Conservation (phyloP, 2,329 filamentous ascomycete genomes). For the Trematosphaeria pertusa region DNA sequence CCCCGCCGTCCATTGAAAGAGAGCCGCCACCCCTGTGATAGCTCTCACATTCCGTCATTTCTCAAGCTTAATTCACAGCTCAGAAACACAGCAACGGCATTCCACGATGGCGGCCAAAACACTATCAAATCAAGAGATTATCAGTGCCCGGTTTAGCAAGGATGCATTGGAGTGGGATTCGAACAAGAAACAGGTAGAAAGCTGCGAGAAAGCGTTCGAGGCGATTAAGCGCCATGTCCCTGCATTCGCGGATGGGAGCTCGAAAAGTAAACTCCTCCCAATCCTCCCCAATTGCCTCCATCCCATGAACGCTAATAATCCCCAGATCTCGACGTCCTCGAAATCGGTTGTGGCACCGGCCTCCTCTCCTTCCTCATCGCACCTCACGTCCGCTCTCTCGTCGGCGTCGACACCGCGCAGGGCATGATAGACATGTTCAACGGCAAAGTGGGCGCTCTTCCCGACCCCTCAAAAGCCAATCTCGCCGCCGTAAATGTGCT, state of each 20-base stretch:
- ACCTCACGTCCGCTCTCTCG: conserved; percentile 55
- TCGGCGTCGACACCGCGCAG: conserved; percentile 61
- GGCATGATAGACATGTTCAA: conserved; percentile 63
- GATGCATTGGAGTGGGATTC: conserved; percentile 63
- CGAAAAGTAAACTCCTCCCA: conserved; percentile 28
- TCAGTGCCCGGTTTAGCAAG: conserved; percentile 60
- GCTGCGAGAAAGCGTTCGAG: conserved; percentile 53
- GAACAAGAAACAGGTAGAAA: conserved; percentile 58
- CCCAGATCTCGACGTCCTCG: conserved; percentile 56
- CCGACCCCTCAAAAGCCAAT: conserved; percentile 41
- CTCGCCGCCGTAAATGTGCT: conserved; percentile 56
- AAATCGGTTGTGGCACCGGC: conserved; percentile 65
- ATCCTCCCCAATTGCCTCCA: background rate
- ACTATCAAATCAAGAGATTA: conserved; percentile 30
- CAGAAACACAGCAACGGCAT: background rate
- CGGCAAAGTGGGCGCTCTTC: conserved; percentile 50
- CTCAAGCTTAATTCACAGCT: background rate
- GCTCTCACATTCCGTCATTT: background rate
- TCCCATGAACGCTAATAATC: background rate
- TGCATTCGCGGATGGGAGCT: conserved; percentile 33
- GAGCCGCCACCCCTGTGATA: too few relatives aligned
- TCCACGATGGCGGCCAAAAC: conserved; percentile 8
- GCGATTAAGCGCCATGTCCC: conserved; percentile 54
- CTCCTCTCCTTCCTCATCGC: conserved; percentile 60
- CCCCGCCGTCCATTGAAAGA: conserved; percentile 2